A percentile compares a stretch with the other conserved stretches of the same genome.
These are phyloP conservation scores for Globisporangium acanthophoron DNA, from an alignment of 352 stramenopile species.

Conservation along the genomic window DNA sequence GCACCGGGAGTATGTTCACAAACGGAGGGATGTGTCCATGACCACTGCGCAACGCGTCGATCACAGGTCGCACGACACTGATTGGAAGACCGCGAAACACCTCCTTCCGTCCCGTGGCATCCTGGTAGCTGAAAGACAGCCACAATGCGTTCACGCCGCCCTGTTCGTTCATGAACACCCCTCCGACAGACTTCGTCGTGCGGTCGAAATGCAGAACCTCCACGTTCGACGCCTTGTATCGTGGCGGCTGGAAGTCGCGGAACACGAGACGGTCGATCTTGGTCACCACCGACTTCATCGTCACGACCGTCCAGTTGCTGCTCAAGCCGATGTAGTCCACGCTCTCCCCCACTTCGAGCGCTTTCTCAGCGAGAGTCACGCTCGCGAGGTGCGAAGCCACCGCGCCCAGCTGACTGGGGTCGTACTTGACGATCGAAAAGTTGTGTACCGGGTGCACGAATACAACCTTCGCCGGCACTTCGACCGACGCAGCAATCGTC, in stretches of 20 bases:
- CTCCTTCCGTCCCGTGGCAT: constrained; percentile 69
- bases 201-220: constrained; percentile 87
- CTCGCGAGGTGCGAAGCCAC: constrained; percentile 59
- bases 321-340: constrained; percentile 81
- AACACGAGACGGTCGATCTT: constrained; percentile 81
- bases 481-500: constrained; percentile 84
- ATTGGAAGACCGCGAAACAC: constrained; percentile 76
- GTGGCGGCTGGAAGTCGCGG: constrained; percentile 79
- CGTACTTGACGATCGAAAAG: constrained; percentile 88
- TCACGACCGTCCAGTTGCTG: constrained; percentile 84
- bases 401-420: constrained; percentile 61
- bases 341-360: constrained; percentile 67
- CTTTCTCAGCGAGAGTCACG: constrained; percentile 51
- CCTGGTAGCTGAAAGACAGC: constrained; percentile 86
- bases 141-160: constrained; percentile 75
- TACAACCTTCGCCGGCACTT: constrained; percentile 81
- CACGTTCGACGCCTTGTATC: constrained; percentile 81
- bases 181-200: constrained; percentile 82
- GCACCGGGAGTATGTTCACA: constrained; percentile 62
- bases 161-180: constrained; percentile 76
- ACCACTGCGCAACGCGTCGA: constrained; percentile 40
- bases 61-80: constrained; percentile 59
- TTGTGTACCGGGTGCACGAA: constrained; percentile 93
- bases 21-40: constrained; percentile 31
- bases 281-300: constrained; percentile 81